Evolutionary conservation across 495 filamentous ascomycete genomes (phyloP), one percentile per base, ranked within the genome.

Genomic region (Acidomyces sp.): DNA sequence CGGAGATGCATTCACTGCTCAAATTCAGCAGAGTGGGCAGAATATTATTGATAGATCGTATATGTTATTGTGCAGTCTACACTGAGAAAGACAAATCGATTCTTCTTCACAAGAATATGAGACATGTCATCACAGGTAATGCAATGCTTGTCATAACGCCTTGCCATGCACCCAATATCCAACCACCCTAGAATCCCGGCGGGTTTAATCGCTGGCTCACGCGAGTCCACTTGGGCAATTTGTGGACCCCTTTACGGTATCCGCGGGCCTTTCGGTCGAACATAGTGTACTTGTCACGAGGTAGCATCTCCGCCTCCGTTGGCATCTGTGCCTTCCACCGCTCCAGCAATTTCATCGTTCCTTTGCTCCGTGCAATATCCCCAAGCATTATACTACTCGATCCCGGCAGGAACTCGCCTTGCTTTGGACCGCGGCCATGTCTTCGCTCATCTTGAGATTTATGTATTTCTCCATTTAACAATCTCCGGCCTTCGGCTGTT

Each of bases 321-420:
- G 90, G 90, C 90, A 97, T 97, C 63, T 93, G 85, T 37, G 64
- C 67, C 63, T 85, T 93, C 90, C 90, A 97, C 49, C 76, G 67
- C 60, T 86, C 76, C 41, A 97, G 63, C 22, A 79, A 68, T 59
- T 80, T 81, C 5, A 46, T 54, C 28, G 46, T 51, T 31, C 43
- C 43, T 12, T 37, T 3, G 17, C n/a, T 29, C 23, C 43, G 34
- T 24, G 47, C 43, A 26, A 36, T 17, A 5, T 45, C 35, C 6
- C 23, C 22, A 10, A 38, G 21, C 3, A 12, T 23, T 22, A n/a
- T 26, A 16, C 19, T 15, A 27, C 28, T 33, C 3, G 27, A 19
- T 18, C n/a, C 36, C 4, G 41, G 47, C 12, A 34, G 17, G 1
- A 32, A 15, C 3, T 50, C 41, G 41, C 46, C 46, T 22, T 39